phyloP scores from a whole-genome alignment of 805 yeast genomes.

The Saturnispora silvae region DNA sequence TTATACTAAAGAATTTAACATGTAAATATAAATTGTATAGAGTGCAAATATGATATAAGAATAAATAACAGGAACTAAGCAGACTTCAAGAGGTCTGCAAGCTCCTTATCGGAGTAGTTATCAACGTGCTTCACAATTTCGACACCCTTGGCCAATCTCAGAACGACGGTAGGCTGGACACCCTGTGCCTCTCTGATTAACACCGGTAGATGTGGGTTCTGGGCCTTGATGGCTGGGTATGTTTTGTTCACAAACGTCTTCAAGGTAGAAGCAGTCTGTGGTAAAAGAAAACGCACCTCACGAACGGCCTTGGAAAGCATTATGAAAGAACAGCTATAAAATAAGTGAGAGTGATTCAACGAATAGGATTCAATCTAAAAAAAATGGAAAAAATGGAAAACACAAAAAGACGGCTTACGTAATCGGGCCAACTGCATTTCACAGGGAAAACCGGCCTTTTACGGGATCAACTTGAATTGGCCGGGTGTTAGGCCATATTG shows the following conservation, averaged over 20 bases:
- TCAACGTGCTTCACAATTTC: constrained; percentile 40
- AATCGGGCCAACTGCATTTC: too few species aligned
- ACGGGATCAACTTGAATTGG: too few species aligned
- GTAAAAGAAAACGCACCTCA: constrained; percentile 74
- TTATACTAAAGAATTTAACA: not conserved
- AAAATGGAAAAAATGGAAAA: too few species aligned
- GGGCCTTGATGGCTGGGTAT: constrained; percentile 54
- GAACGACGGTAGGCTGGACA: constrained; percentile 61
- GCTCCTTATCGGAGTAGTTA: constrained; percentile 37
- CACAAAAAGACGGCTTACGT: too few species aligned
- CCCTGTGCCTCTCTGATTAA: constrained; percentile 70
- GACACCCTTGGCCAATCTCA: constrained; percentile 54
- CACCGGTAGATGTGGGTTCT: constrained; percentile 60
- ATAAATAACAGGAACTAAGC: not conserved
- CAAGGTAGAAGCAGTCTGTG: constrained; percentile 64
- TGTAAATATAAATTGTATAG: not conserved
- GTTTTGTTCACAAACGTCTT: constrained; percentile 48
- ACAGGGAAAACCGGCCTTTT: too few species aligned
- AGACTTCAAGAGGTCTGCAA: constrained; percentile 17
- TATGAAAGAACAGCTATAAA: too few species aligned
- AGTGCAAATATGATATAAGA: too few species aligned
- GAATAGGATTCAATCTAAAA: too few species aligned
- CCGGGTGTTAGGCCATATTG: constrained; percentile 1
- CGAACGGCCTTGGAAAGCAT: constrained; percentile 44
- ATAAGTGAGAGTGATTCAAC: too few species aligned